These are phyloP conservation scores for Dysphania ambrosioides DNA, from an alignment of 148 eudicot genomes.

Conservation along the genomic window DNA sequence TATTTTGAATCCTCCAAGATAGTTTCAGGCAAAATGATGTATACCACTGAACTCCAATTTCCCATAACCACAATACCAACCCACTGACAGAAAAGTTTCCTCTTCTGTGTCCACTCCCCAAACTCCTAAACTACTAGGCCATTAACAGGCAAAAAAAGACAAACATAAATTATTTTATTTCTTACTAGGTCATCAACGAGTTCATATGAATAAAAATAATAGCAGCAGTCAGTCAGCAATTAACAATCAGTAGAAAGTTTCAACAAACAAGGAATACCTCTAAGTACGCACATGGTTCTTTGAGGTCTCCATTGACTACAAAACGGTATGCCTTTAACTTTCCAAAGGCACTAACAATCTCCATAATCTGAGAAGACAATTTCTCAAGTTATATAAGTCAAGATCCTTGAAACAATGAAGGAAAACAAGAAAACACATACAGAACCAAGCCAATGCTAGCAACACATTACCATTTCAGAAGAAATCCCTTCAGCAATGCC, in stretches of 20 bases:
- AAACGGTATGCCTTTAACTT: conserved; percentile 68
- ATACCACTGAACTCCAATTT: background rate
- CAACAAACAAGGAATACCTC: conserved; percentile 54
- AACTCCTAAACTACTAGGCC: background rate
- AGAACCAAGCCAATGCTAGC: conserved; percentile 3
- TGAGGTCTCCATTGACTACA: conserved; percentile 38
- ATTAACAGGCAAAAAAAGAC: background rate
- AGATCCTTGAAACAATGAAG: conserved; percentile 5
- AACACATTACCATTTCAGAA: conserved; percentile 71
- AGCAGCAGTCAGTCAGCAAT: background rate
- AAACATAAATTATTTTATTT: too few species aligned
- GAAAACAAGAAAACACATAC: background rate
- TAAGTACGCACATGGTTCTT: conserved; percentile 61
- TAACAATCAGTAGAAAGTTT: background rate
- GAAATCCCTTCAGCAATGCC: conserved; percentile 72
- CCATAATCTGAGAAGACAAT: conserved; percentile 54
- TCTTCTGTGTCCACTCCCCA: background rate
- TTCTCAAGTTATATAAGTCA: conserved; percentile 1
- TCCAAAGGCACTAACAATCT: conserved; percentile 73
- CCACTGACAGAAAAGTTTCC: background rate
- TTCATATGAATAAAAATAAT: too few species aligned
- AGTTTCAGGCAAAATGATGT: background rate
- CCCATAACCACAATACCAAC: background rate
- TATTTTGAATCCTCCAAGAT: too few species aligned
- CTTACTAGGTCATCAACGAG: background rate